These are phyloP conservation scores for Chernovozyma aurita DNA, from an alignment of 1,139 yeast species.

Conservation along the genomic window DNA sequence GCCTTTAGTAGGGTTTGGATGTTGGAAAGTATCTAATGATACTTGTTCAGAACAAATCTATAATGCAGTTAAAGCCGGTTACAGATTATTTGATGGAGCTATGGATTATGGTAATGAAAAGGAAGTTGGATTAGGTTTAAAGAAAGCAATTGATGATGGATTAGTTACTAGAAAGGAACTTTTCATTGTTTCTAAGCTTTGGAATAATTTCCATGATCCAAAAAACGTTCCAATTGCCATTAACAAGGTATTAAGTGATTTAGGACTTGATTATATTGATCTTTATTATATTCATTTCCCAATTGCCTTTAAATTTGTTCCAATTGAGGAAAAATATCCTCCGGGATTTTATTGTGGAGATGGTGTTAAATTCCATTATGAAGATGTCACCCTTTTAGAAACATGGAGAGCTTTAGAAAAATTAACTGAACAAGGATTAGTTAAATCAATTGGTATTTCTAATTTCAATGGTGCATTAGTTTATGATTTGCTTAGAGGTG, in stretches of 20 bases:
- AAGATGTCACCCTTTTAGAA: conserved; percentile 65
- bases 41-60: conserved; percentile 58
- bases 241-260: conserved; percentile 58
- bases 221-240: conserved; percentile 55
- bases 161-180: conserved; percentile 68
- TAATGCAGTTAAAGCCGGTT: conserved; percentile 66
- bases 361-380: conserved; percentile 53
- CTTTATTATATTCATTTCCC: conserved; percentile 80
- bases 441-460: conserved; percentile 77
- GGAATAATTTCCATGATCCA: conserved; percentile 76
- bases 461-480: conserved; percentile 71
- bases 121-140: conserved; percentile 69
- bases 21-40: conserved; percentile 60
- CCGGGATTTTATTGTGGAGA: conserved; percentile 68
- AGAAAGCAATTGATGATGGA: conserved; percentile 61
- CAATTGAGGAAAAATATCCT: conserved; percentile 71
- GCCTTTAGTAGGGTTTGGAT: conserved; percentile 65
- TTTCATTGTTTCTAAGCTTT: conserved; percentile 71
- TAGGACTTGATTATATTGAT: conserved; percentile 67
- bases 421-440: conserved; percentile 53
- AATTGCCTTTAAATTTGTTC: conserved; percentile 67
- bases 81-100: conserved; percentile 75
- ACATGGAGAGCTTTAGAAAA: conserved; percentile 80
- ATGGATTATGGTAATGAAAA: conserved; percentile 74
- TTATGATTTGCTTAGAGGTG: conserved; percentile 69